phyloP scores from a whole-genome alignment of 768 basidiomycete species.

The Collybia mongolica region DNA sequence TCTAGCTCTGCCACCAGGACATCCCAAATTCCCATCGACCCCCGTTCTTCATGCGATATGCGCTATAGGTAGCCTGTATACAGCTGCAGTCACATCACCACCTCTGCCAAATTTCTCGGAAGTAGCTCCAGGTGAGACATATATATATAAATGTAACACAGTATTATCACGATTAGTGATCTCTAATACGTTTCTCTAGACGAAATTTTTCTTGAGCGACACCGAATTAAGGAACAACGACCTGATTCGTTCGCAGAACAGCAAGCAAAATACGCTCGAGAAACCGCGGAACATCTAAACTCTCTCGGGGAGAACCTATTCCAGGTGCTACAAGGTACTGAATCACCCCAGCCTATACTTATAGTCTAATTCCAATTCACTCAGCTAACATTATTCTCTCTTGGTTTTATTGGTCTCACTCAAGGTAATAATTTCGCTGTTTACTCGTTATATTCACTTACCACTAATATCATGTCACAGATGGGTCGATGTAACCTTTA shows the following conservation, averaged over 20 bases:
- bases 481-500: slow-evolving; percentile 65
- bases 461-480: slow-evolving; percentile 30
- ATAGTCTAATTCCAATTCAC: background rate
- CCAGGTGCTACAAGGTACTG: slow-evolving; percentile 59
- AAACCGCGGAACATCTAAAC: slow-evolving; percentile 45
- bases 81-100: slow-evolving; percentile 60
- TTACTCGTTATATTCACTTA: background rate
- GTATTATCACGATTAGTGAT: background rate
- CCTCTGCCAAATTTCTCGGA: slow-evolving; percentile 50
- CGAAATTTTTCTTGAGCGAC: slow-evolving; percentile 52
- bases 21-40: slow-evolving; percentile 70
- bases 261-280: slow-evolving; percentile 56
- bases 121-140: slow-evolving; percentile 38
- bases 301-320: slow-evolving; percentile 54
- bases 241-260: slow-evolving; percentile 65
- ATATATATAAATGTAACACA: slow-evolving; percentile 9
- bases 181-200: slow-evolving; percentile 27
- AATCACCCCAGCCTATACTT: background rate
- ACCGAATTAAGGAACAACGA: slow-evolving; percentile 41
- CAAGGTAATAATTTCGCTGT: slow-evolving; percentile 43
- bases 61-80: slow-evolving; percentile 75
- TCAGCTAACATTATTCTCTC: slow-evolving; percentile 61
- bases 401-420: slow-evolving; percentile 77
- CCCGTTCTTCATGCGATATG: slow-evolving; percentile 86
- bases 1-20: slow-evolving; percentile 61